Evolutionary conservation across 768 basidiomycete species (phyloP).

Genomic region (Pisolithus marmoratus): DNA sequence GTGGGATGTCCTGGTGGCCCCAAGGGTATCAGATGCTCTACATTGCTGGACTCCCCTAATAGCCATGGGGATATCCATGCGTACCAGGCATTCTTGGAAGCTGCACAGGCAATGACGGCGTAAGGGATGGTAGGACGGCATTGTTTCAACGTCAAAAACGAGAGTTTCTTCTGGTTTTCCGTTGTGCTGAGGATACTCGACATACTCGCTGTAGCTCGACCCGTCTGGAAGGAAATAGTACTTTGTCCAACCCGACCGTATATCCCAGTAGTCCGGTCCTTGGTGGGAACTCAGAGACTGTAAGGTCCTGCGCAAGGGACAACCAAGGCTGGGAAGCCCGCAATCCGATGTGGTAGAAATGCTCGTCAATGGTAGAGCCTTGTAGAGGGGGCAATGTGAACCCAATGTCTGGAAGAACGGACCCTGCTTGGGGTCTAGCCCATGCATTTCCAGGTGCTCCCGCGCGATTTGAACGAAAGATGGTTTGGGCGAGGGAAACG

Average conservation of each 20-base stretch:
- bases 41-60: conserved; percentile 52
- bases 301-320: conserved; percentile 55
- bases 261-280: conserved; percentile 49
- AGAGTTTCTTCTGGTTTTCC: conserved; percentile 68
- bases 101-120: conserved; percentile 86
- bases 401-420: conserved; percentile 68
- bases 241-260: conserved; percentile 83
- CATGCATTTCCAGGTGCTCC: conserved; percentile 77
- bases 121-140: conserved; percentile 78
- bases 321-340: conserved; percentile 74
- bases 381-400: conserved; percentile 84
- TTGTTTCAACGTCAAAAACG: conserved; percentile 90
- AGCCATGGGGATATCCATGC: conserved; percentile 96
- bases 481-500: conserved; percentile 56
- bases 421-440: conserved; percentile 76
- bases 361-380: conserved; percentile 76
- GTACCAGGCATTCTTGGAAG: conserved; percentile 83
- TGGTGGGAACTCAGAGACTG: conserved; percentile 49
- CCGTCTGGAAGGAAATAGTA: conserved; percentile 72
- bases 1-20: conserved; percentile 47
- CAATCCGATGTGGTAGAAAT: conserved; percentile 78
- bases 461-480: conserved; percentile 69
- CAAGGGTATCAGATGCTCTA: conserved; percentile 67
- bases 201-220: conserved; percentile 66
- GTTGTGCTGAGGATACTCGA: conserved; percentile 59